Evolutionary conservation across 73 alveolate genomes (phyloP), one percentile per base, ranked within the genome.

Genomic region (Stentor coeruleus): DNA sequence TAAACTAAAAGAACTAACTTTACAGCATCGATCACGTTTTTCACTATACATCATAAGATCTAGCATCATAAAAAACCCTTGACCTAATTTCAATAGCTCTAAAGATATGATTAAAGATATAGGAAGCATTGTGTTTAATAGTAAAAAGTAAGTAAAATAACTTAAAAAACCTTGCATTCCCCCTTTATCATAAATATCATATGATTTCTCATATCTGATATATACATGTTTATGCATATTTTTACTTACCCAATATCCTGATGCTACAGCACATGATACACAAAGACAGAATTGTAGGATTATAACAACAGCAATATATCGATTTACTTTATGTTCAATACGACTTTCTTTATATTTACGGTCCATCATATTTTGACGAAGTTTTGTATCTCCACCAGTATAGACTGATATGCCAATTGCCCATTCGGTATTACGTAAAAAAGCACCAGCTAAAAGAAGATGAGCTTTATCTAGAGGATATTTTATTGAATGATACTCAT

Each of bases 111-210:
- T 88, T 72, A 97, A 92, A 36, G 99, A 95, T 36, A 97, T 97
- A 6, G 99, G 99, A 6, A 97, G 92, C 91, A 97, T 76, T 37
- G 99, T 97, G 86, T 97, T 97, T 76, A 95, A 82, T 36, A 97
- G 92, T 33, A 95, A 85, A 81, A 97, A 88, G 89, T 97, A 97
- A 1, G 99, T 89, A 81, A 96, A 96, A 88, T 94, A 97, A 38
- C 93, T 87, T 55, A 97, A n/a, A n/a, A n/a, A n/a, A n/a, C n/a
- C n/a, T n/a, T n/a, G n/a, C n/a, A n/a, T n/a, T n/a, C n/a, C n/a
- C n/a, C n/a, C n/a, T n/a, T 73, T 30, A 88, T 74, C 20, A 93
- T 86, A 58, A 91, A 91, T 28, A 15, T n/a, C 72, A 15, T n/a
- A 77, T 74, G 28, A 37, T 28, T 40, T 59, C 77, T 35, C 55